These are phyloP conservation scores for Botryobasidium botryosum DNA, from an alignment of 768 basidiomycete species.

Conservation along the genomic window DNA sequence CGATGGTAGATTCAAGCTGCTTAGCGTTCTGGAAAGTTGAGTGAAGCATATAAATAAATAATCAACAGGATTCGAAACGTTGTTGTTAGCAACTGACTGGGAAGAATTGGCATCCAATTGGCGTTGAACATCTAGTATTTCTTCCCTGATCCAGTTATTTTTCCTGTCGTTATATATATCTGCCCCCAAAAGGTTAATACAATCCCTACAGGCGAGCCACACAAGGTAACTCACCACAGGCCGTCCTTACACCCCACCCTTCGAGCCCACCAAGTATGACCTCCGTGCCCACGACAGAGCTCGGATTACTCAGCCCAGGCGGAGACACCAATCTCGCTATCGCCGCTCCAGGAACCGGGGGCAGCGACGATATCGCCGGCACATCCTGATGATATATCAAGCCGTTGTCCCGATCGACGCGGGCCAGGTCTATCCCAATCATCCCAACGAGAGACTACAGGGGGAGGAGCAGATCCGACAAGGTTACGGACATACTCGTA, in stretches of 20 bases:
- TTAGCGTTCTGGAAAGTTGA: slow-evolving; percentile 47
- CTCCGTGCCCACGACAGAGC: slow-evolving; percentile 34
- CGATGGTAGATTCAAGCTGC: slow-evolving; percentile 62
- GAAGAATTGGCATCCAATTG: slow-evolving; percentile 24
- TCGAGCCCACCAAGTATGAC: slow-evolving; percentile 61
- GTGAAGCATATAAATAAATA: too few species aligned
- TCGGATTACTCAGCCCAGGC: slow-evolving; percentile 39
- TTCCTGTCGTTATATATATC: slow-evolving; percentile 81
- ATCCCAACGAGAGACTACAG: slow-evolving; percentile 16
- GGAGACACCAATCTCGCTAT: slow-evolving; percentile 48
- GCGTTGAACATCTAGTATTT: slow-evolving; percentile 41
- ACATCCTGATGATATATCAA: slow-evolving; percentile 86
- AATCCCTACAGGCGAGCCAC: not conserved
- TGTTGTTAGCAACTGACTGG: not conserved
- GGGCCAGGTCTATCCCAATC: slow-evolving; percentile 43
- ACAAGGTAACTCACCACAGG: slow-evolving; percentile 46
- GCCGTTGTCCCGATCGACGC: slow-evolving; percentile 84
- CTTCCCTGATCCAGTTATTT: slow-evolving; percentile 48
- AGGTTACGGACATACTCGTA: too few species aligned
- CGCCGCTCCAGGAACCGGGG: slow-evolving; percentile 41
- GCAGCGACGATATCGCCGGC: slow-evolving; percentile 51
- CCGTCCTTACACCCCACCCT: slow-evolving; percentile 75
- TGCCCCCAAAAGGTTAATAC: slow-evolving; percentile 16
- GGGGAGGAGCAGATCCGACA: too few species aligned
- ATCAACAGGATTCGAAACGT: not conserved